Base-by-base conservation (phyloP, 164 flowering plant species). In the Buxus sempervirens region DNA sequence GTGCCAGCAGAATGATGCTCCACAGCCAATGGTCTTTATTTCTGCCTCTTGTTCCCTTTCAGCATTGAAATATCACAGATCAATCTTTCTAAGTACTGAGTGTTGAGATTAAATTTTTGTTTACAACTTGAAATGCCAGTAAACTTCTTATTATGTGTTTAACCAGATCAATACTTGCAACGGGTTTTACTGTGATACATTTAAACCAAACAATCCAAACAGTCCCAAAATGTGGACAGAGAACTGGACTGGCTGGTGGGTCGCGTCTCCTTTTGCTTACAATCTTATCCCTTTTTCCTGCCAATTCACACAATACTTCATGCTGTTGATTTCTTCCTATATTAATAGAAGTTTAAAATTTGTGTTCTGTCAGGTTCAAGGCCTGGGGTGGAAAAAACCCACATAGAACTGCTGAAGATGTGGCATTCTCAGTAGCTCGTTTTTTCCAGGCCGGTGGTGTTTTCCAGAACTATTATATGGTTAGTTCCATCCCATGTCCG, bases 291-390 rank as follows among this genome's bases (percentile, higher is more conserved):
- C 9, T 20, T 10, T 45, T 3, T 10, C 6, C 25, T 4, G 7
- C 3, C 38, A 32, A 32, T 32, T 7, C 38, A 32, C 51, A 45
- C 51, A 45, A 15, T 45, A 45, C 14, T 5, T 45, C 38, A 5
- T 0, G 85, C 90, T 10, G 93, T 90, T 65, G 97, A 90, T 76
- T 38, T 88, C 32, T 87, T 93, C 9, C 85, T n/a, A 70, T 60
- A 92, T 0, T 93, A 93, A 2, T 71, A 83, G 0, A 90, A 87
- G 67, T 85, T 79, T 71, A 86, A 87, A 48, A 38, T 4, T 0
- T 90, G 90, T 3, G 12, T 45, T 15, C 21, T 48, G 51, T 64
- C 41, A 64, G 67, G 67, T 65, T 20, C 59, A 65, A 54, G 58
- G 20, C 18, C 20, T 54, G 60, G 59, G 68, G 68, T 15, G 68